These are phyloP conservation scores for Camellia granthamiana DNA, from an alignment of 148 eudicot species.

Conservation along the genomic window DNA sequence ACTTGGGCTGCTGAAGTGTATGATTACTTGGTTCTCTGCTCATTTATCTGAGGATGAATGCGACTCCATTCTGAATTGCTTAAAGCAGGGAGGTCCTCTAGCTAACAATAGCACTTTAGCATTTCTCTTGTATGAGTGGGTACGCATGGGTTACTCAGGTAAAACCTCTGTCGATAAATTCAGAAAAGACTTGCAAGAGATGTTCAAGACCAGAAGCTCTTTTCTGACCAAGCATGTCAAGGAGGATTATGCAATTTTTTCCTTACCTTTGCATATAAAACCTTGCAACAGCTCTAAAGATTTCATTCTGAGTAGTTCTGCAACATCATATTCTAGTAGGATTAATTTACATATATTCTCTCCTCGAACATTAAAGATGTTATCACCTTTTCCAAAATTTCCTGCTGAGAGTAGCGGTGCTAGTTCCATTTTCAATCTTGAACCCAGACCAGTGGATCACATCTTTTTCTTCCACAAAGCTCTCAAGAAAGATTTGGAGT, in stretches of 20 bases:
- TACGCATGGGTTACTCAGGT: slow-evolving; percentile 67
- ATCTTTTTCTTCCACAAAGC: slow-evolving; percentile 87
- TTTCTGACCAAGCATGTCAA: slow-evolving; percentile 40
- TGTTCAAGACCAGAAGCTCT: slow-evolving; percentile 49
- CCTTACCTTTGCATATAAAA: slow-evolving; percentile 9
- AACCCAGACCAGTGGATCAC: slow-evolving; percentile 74
- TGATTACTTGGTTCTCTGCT: slow-evolving; percentile 69
- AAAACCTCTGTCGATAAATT: slow-evolving; percentile 49
- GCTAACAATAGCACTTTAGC: slow-evolving; percentile 39
- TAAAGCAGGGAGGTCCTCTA: slow-evolving; percentile 43
- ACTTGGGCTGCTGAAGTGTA: slow-evolving; percentile 78
- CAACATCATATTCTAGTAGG: slow-evolving; percentile 36
- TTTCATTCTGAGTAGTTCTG: slow-evolving; percentile 21
- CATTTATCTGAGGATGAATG: slow-evolving; percentile 60
- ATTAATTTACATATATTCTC: slow-evolving; percentile 43
- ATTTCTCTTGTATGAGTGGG: slow-evolving; percentile 67
- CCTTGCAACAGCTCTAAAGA: slow-evolving; percentile 14
- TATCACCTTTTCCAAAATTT: slow-evolving; percentile 29
- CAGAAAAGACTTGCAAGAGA: slow-evolving; percentile 51
- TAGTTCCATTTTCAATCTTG: slow-evolving; percentile 31
- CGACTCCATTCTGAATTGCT: slow-evolving; percentile 44
- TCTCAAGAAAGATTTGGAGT: slow-evolving; percentile 67
- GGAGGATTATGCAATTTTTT: slow-evolving; percentile 18
- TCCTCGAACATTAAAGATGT: slow-evolving; percentile 33
- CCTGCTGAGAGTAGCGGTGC: slow-evolving; percentile 18